phyloP scores from a whole-genome alignment of 2,329 filamentous ascomycete genomes.

The Cercospora sp. region DNA sequence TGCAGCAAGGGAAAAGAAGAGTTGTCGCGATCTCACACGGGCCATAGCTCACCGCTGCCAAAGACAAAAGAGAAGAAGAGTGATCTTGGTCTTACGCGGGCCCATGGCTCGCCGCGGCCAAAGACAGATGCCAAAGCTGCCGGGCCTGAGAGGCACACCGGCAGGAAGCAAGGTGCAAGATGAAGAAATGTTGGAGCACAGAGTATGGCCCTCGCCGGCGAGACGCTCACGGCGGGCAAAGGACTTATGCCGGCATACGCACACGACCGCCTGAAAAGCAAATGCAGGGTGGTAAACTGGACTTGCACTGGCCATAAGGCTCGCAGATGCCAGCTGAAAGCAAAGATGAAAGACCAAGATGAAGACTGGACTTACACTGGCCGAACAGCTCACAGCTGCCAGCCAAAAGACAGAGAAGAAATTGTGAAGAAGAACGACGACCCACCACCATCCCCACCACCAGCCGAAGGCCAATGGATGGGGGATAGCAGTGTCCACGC shows the following conservation, averaged over 20 bases:
- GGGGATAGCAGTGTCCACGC: slow-evolving; percentile 8
- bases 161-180: neutral
- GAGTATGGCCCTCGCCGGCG: neutral
- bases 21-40: neutral
- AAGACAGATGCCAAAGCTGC: neutral
- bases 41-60: neutral
- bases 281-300: neutral
- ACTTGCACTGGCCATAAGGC: slow-evolving; percentile 9
- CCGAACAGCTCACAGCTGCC: slow-evolving; percentile 14
- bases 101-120: slow-evolving; percentile 1
- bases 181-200: neutral
- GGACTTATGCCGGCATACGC: slow-evolving; percentile 15
- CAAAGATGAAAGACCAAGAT: neutral
- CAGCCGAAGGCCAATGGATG: slow-evolving; percentile 2
- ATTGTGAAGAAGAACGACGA: neutral
- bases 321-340: slow-evolving; percentile 9
- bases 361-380: slow-evolving; percentile 13
- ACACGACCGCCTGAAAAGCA: neutral
- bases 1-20: neutral
- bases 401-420: neutral
- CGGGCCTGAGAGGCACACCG: neutral
- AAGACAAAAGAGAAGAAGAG: neutral
- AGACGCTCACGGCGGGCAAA: neutral
- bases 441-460: slow-evolving; percentile 10
- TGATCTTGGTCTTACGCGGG: neutral